Conservation (phyloP, 495 filamentous ascomycete species). For the Sabuloglossum arenarium region DNA sequence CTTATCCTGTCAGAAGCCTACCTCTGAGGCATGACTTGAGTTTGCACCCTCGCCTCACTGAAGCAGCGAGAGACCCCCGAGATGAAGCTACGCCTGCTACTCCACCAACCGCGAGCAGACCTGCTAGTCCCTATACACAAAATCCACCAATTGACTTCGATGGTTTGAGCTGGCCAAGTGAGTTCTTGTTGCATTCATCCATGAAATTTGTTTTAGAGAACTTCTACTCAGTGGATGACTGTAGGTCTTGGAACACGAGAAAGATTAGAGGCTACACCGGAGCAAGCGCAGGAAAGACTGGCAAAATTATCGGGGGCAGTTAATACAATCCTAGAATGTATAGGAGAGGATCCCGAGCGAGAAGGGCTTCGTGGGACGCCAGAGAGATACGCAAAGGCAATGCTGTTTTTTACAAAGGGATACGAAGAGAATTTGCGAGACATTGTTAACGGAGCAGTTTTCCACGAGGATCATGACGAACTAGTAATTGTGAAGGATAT, state of each 20-base stretch:
- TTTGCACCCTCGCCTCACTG: conserved; percentile 19
- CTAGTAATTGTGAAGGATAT: conserved; percentile 96
- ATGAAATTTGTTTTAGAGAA: background rate
- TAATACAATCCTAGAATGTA: conserved; percentile 77
- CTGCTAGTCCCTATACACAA: conserved; percentile 37
- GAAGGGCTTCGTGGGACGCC: conserved; percentile 80
- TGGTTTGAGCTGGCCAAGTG: conserved; percentile 51
- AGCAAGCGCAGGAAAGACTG: conserved; percentile 48
- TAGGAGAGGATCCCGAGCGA: conserved; percentile 86
- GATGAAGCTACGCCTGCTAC: conserved; percentile 36
- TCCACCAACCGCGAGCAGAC: conserved; percentile 28
- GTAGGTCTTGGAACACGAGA: conserved; percentile 59
- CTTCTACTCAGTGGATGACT: background rate
- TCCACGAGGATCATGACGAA: conserved; percentile 93
- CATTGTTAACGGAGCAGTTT: conserved; percentile 86
- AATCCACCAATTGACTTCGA: conserved; percentile 56
- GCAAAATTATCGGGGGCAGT: conserved; percentile 70
- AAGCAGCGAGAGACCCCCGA: conserved; percentile 49
- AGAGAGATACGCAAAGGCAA: conserved; percentile 80
- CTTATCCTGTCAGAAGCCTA: conserved; percentile 25
- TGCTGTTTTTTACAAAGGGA: conserved; percentile 97
- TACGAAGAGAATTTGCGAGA: conserved; percentile 91
- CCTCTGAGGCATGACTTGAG: conserved; percentile 7
- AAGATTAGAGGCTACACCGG: conserved; percentile 55
- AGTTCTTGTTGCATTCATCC: conserved; percentile 10